These are phyloP conservation scores for Backusella luteola DNA, from an alignment of 192 early-diverging fungal species.

Conservation along the genomic window DNA sequence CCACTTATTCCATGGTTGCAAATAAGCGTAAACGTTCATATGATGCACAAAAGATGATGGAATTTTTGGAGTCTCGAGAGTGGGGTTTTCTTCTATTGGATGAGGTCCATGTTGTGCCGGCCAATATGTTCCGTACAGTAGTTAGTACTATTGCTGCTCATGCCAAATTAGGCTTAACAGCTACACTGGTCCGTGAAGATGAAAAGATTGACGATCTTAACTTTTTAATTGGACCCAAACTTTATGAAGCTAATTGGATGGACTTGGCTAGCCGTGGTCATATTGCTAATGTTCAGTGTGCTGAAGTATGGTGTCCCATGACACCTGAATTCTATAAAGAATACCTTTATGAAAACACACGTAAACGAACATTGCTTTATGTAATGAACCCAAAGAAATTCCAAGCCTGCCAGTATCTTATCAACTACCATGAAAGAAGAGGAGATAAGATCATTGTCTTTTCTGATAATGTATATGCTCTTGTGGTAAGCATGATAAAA, in stretches of 20 bases:
- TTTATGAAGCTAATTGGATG: conserved; percentile 99
- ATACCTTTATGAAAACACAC: conserved; percentile 78
- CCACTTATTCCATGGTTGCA: conserved; percentile 97
- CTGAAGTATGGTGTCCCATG: conserved; percentile 99
- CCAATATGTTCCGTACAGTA: conserved; percentile 93
- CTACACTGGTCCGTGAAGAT: conserved; percentile 97
- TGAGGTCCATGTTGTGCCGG: conserved; percentile 98
- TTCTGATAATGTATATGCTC: conserved; percentile 97
- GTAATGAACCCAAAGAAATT: conserved; percentile 99
- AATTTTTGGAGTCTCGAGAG: conserved; percentile 84
- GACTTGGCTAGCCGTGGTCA: conserved; percentile 95
- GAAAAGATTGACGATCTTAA: conserved; percentile 97
- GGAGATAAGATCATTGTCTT: conserved; percentile 99
- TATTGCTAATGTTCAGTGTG: conserved; percentile 98
- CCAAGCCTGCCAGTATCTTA: conserved; percentile 96
- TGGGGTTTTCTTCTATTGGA: conserved; percentile 98
- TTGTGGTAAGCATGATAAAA: conserved; percentile 53
- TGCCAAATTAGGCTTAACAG: conserved; percentile 90
- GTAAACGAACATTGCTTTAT: conserved; percentile 85
- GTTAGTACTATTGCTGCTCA: conserved; percentile 91
- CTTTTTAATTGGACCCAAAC: conserved; percentile 97
- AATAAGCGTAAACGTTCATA: conserved; percentile 90
- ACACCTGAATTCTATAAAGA: conserved; percentile 94
- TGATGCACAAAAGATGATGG: conserved; percentile 94
- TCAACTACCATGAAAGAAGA: conserved; percentile 85